Base-by-base conservation (phyloP, 2,329 filamentous ascomycete genomes). In the Pseudopyricularia cyperi region DNA sequence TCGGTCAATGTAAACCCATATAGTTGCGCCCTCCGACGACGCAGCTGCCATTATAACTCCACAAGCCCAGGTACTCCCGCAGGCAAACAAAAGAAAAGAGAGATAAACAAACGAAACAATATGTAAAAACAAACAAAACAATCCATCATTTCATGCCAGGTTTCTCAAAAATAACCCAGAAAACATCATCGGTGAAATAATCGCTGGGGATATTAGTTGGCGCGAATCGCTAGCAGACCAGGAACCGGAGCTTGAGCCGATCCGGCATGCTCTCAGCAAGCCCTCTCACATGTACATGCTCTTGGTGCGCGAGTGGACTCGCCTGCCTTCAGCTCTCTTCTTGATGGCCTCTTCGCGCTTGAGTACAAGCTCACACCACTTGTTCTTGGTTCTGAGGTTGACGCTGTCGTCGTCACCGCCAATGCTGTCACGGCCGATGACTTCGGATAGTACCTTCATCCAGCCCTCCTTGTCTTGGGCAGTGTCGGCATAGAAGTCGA, bases 401-500 rank as follows among this genome's bases (percentile, higher is more conserved):
- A 63, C 64, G 17, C 57, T 61, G 42, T 76, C 76, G 12, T 74
- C 73, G 6, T 69, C 66, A 24, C 63, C 62, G 51, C 68, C 67
- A 51, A 73, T 71, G 52, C 73, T 72, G 53, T 74, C 69, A 39
- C 80, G 79, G 34, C 79, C 76, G 54, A 80, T 74, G 51, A 82
- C 74, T 44, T 97, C 89, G 3, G 77, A 77, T 22, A 98, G 79
- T 14, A 89, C 85, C 65, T 82, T 83, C 86, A 98, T 93, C 93
- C 93, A 98, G 52, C 82, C 85, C 46, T 95, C 88, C 70, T 97
- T 98, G 63, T 93, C 85, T 37, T 80, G 80, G 2, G 83, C 79
- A 32, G 82, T 90, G 67, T 97, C 91, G 62, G 91, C 93, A 64
- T 98, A 97, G 66, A 97, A 97, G 72, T 97, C 91, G 64, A 98